Evolutionary conservation across 352 stramenopile genomes (phyloP).

Genomic region (Peronospora belbahrii): DNA sequence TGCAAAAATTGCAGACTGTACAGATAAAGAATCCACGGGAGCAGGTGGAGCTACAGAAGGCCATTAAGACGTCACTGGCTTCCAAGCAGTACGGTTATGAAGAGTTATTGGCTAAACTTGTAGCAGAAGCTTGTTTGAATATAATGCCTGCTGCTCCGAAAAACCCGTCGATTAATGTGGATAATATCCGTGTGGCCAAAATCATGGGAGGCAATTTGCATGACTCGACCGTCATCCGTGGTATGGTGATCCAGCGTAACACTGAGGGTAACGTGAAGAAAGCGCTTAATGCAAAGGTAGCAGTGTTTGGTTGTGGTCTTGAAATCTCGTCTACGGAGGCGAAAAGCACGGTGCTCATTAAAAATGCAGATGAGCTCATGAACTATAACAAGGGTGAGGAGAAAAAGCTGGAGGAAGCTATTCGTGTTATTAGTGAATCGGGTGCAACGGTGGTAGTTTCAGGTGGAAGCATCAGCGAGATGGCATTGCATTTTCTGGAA

Average conservation of each 20-base stretch:
- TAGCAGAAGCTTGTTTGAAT: constrained; percentile 92
- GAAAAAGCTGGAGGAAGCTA: constrained; percentile 95
- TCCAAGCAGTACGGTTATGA: constrained; percentile 98
- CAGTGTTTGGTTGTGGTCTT: constrained; percentile 95
- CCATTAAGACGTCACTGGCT: constrained; percentile 91
- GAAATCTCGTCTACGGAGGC: constrained; percentile 95
- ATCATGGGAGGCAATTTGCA: constrained; percentile 94
- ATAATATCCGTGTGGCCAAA: constrained; percentile 98
- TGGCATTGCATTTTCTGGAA: constrained; percentile 98
- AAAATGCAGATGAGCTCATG: constrained; percentile 98
- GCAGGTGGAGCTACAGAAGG: constrained; percentile 76
- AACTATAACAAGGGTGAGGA: constrained; percentile 99
- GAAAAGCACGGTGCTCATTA: constrained; percentile 99
- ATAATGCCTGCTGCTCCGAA: constrained; percentile 87
- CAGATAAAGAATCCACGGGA: constrained; percentile 80
- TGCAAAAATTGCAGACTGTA: constrained; percentile 84
- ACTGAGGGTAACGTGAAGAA: constrained; percentile 91
- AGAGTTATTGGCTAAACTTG: constrained; percentile 89
- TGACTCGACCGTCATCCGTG: constrained; percentile 95
- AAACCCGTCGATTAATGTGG: constrained; percentile 90
- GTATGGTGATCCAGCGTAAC: constrained; percentile 94
- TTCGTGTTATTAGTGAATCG: constrained; percentile 93
- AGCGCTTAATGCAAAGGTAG: constrained; percentile 90
- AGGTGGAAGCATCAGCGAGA: constrained; percentile 96
- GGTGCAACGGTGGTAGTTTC: constrained; percentile 95